Base-by-base conservation (phyloP, 2,329 filamentous ascomycete genomes). In the Ceratocystis destructans region DNA sequence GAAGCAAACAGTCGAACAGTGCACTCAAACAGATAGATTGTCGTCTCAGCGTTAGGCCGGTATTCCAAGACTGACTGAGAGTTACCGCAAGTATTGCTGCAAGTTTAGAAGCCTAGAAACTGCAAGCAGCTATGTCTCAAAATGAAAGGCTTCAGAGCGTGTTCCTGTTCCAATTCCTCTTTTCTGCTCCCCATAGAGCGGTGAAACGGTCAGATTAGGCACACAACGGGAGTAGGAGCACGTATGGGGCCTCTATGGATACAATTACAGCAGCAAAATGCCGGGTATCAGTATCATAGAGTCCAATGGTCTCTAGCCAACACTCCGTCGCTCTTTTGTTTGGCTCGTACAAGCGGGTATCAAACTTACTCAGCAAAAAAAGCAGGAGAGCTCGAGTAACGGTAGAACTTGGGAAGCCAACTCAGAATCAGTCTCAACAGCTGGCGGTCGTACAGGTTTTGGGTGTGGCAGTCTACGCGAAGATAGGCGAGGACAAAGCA, bases 391-490 rank as follows among this genome's bases (percentile, higher is more conserved):
- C 53, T 20, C 12, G 28, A 33, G 12, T 31, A 59, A 17, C 37
- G 12, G 37, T 3, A 41, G 17, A 33, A 22, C 17, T 59, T 7
- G 28, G 25, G 33, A 59, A 59, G 28, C 7, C 53, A 59, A n/a
- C 25, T 31, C 12, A n/a, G 28, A 59, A n/a, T 33, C 28, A 33
- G 53, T 59, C 53, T 59, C 53, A 59, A 25, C 6, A 31, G 15
- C 22, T 63, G 28, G 33, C 37, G 28, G 66, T 67, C 44, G 44
- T 46, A 64, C 66, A 67, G 37, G 17, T 61, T 50, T 46, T 50
- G 57, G 63, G 53, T 61, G 66, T 67, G 53, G 66, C 53, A 50
- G 61, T 64, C 50, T 67, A 64, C 62, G 62, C 62, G 66, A 67
- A 45, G 33, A 67, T 67, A 67, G 61, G 66, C 66, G 66, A 67